Conservation (phyloP, 805 yeast species). For the Blastobotrys mokoenaii region DNA sequence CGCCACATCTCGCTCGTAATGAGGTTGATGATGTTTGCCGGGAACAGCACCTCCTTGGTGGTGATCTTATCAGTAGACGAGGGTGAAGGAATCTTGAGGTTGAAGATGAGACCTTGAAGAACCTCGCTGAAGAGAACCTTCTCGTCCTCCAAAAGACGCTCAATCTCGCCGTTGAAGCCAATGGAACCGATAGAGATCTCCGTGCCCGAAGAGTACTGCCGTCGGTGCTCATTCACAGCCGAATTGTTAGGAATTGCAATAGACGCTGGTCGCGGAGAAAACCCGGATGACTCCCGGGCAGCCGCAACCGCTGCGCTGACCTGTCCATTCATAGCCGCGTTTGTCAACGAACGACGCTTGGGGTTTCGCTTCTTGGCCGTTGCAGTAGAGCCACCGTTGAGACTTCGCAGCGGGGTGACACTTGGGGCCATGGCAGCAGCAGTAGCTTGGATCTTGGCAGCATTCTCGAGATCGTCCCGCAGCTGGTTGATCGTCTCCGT, state of each 20-base stretch:
- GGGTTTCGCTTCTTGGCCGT: conserved; percentile 24
- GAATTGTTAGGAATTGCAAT: conserved; percentile 19
- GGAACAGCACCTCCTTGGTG: conserved; percentile 88
- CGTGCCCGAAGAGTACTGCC: conserved; percentile 44
- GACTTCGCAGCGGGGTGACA: conserved; percentile 18
- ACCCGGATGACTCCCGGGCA: conserved; percentile 17
- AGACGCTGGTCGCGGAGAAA: conserved; percentile 24
- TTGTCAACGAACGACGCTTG: conserved; percentile 22
- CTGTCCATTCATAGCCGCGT: conserved; percentile 13
- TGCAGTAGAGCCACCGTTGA: conserved; percentile 23
- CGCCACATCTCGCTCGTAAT: conserved; percentile 97
- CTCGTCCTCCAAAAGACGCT: conserved; percentile 26
- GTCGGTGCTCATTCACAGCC: conserved; percentile 22
- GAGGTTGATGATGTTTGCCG: conserved; percentile 88
- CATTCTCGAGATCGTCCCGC: conserved; percentile 43
- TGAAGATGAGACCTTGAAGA: conserved; percentile 76
- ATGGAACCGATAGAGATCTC: conserved; percentile 37
- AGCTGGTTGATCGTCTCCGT: conserved; percentile 26
- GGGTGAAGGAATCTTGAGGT: conserved; percentile 77
- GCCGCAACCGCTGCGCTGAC: conserved; percentile 1
- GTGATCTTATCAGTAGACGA: conserved; percentile 77
- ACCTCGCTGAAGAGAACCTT: conserved; percentile 63
- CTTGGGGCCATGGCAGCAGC: conserved; percentile 30
- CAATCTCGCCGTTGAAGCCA: conserved; percentile 29
- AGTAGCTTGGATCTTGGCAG: conserved; percentile 19